Percentiles rank a stretch among this genome's conserved stretches.
These are phyloP conservation scores for Trichoderma sp. DNA, from an alignment of 2,329 filamentous ascomycete species.

Conservation along the genomic window DNA sequence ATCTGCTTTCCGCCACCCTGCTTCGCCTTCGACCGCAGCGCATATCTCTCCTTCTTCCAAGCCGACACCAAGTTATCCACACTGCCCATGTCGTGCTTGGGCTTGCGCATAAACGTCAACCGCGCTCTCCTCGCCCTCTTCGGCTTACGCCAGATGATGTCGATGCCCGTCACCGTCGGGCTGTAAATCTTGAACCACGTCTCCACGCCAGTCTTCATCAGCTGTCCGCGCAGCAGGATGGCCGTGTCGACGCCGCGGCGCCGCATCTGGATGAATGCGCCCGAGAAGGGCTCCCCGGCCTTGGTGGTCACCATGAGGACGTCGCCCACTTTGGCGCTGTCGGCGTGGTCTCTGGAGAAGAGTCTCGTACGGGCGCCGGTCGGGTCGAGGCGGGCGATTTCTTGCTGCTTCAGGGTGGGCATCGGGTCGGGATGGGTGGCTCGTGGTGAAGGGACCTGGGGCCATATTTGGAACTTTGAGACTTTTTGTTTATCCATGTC, in stretches of 20 bases:
- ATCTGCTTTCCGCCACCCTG: slow-evolving; percentile 35
- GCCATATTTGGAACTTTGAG: slow-evolving; percentile 56
- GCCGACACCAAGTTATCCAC: slow-evolving; percentile 75
- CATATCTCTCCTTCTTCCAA: slow-evolving; percentile 52
- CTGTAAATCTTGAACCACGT: slow-evolving; percentile 98
- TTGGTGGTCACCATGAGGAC: slow-evolving; percentile 87
- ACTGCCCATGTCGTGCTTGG: slow-evolving; percentile 83
- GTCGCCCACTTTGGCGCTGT: slow-evolving; percentile 83
- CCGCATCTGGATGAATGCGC: slow-evolving; percentile 85
- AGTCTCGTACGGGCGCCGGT: slow-evolving; percentile 80
- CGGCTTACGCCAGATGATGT: slow-evolving; percentile 84
- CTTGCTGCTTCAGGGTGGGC: slow-evolving; percentile 65
- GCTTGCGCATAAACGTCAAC: slow-evolving; percentile 88
- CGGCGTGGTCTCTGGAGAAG: slow-evolving; percentile 76
- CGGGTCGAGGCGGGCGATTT: slow-evolving; percentile 79
- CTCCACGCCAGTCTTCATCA: slow-evolving; percentile 87
- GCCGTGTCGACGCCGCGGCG: slow-evolving; percentile 87
- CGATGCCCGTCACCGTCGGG: slow-evolving; percentile 85
- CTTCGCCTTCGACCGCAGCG: slow-evolving; percentile 44
- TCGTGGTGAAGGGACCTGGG: slow-evolving; percentile 59
- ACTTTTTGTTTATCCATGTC: slow-evolving; percentile 44
- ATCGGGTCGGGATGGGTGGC: slow-evolving; percentile 69
- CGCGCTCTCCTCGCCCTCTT: slow-evolving; percentile 86
- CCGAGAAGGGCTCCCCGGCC: slow-evolving; percentile 82
- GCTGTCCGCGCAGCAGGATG: slow-evolving; percentile 81